phyloP scores from a whole-genome alignment of 805 yeast genomes.

The Peterozyma toletana region DNA sequence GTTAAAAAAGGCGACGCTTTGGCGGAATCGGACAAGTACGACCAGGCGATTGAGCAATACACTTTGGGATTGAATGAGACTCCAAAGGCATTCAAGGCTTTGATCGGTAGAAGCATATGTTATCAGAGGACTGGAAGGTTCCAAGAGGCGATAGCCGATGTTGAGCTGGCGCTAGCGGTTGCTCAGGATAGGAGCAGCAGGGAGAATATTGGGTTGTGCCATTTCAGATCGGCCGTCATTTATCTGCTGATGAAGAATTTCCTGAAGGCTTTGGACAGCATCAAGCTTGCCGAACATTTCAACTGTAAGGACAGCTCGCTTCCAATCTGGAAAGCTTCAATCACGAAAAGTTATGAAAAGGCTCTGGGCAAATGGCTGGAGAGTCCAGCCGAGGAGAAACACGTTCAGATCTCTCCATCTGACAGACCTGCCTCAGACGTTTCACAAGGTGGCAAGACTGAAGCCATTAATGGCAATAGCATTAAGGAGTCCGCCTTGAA shows the following conservation, averaged over 20 bases:
- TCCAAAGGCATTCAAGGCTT: slow-evolving; percentile 39
- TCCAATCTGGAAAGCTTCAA: slow-evolving; percentile 39
- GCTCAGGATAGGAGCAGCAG: slow-evolving; percentile 41
- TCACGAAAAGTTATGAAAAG: slow-evolving; percentile 20
- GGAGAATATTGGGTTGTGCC: slow-evolving; percentile 36
- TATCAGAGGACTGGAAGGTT: slow-evolving; percentile 38
- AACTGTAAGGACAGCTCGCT: slow-evolving; percentile 39
- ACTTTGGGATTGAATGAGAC: slow-evolving; percentile 32
- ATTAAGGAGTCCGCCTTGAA: too few species aligned
- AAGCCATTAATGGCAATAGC: slow-evolving; percentile 9
- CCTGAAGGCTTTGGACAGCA: slow-evolving; percentile 30
- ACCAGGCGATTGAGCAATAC: slow-evolving; percentile 34
- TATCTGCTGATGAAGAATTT: slow-evolving; percentile 36
- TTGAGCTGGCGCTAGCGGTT: slow-evolving; percentile 33
- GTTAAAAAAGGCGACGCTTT: slow-evolving; percentile 28
- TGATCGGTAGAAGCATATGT: slow-evolving; percentile 40
- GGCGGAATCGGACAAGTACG: slow-evolving; percentile 38
- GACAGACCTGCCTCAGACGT: not conserved
- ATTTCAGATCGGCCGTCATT: slow-evolving; percentile 42
- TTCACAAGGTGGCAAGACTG: too few species aligned
- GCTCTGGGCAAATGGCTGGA: not conserved
- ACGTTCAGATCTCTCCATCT: not conserved
- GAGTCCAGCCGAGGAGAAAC: not conserved
- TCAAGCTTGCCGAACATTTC: slow-evolving; percentile 33
- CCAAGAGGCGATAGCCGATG: slow-evolving; percentile 40